Evolutionary conservation across 306 rosid species (phyloP), one percentile per base, ranked within the genome.

Genomic region (Quercus robur): DNA sequence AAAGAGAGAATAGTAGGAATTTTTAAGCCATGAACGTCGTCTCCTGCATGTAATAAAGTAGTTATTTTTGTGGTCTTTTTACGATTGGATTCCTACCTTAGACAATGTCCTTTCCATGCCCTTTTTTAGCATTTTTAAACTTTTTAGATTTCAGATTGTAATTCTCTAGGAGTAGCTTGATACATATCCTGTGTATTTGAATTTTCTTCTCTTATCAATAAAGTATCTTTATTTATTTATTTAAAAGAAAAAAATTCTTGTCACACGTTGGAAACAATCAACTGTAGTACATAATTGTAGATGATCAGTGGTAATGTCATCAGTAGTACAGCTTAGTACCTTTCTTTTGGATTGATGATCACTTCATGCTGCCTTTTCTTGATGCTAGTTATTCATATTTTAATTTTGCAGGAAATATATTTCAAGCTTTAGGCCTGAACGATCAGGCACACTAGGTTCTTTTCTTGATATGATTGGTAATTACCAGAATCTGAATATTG

Each of bases 371-470:
- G 30, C 38, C 23, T 15, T 72, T 56, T 46, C 61, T 69, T 80
- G 46, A 77, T 78, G 20, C 82, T 56, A 19, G 51, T 49, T 38
- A 69, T 56, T 9, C 38, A 49, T 63, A 41, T 68, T 63, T 78
- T 66, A 21, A 17, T 77, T 62, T 82, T 86, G 84, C 89, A 94
- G 98, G 98, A 94, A 84, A 88, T 92, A 89, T 85, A 49, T 88
- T 80, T 94, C 98, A 82, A 87, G 92, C 83, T 88, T 88, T 67
- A 91, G 97, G 75, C 97, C 90, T 79, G 83, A 91, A 85, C 92
- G 94, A 77, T 78, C 67, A 14, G 97, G 97, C 69, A 89, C 82
- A 75, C 56, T 92, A 57, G 97, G 97, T 78, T 87, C 90, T 35
- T 38, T 84, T 77, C 78, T 92, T 78, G 95, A 94, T 84, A 89